Evolutionary conservation across 345 rosid genomes (phyloP).

Genomic region (Ceriops tagal): DNA sequence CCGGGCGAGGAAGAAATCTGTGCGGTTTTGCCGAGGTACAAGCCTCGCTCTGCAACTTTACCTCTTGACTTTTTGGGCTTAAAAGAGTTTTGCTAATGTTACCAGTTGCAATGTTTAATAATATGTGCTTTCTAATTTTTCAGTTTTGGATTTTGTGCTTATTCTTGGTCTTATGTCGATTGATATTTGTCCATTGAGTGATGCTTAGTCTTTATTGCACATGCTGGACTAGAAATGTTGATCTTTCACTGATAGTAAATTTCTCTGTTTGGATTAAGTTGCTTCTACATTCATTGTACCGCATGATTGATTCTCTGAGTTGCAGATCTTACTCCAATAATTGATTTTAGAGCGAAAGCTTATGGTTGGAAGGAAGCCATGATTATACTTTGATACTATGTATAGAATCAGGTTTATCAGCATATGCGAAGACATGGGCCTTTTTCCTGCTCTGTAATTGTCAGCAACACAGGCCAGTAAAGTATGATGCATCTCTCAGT

Average conservation of each 20-base stretch:
- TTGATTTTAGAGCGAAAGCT: not conserved
- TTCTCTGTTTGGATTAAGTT: not conserved
- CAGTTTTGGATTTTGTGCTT: conserved; percentile 1
- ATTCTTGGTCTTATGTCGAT: not conserved
- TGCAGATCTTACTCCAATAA: conserved; percentile 2
- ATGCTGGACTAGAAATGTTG: not conserved
- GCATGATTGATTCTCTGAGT: not conserved
- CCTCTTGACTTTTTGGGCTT: not conserved
- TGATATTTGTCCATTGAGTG: not conserved
- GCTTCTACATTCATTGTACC: not conserved
- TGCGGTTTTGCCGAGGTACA: conserved; percentile 23
- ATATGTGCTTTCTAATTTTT: not conserved
- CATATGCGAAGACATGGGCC: not conserved
- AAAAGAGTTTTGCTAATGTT: conserved; percentile 6
- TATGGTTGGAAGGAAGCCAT: not conserved
- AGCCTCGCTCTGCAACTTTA: conserved; percentile 13
- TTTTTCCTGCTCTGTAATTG: too few species aligned
- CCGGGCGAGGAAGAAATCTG: conserved; percentile 5
- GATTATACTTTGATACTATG: not conserved
- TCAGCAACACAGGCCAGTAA: too few species aligned
- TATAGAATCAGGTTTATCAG: not conserved
- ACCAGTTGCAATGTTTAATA: not conserved
- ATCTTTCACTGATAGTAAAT: too few species aligned
- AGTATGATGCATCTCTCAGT: not conserved
- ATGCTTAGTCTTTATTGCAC: not conserved